Evolutionary conservation across 1,284 basidiomycete species (phyloP).

Genomic region (Golubevia sp.): DNA sequence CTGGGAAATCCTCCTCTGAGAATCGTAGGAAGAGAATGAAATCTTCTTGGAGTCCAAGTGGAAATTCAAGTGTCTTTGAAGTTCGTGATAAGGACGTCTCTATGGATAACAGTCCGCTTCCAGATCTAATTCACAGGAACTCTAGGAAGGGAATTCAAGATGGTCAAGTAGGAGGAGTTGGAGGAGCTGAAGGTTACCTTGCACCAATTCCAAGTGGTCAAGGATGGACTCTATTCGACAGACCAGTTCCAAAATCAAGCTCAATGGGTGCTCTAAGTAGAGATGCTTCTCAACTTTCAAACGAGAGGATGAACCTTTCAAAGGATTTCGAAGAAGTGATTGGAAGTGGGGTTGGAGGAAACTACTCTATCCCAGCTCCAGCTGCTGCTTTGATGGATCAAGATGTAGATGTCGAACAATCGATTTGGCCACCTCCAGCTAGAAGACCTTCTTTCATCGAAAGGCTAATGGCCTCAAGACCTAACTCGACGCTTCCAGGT

Average conservation of each 20-base stretch:
- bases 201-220: constrained; percentile 22
- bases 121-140: too few species aligned
- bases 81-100: too few species aligned
- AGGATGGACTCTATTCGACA: constrained; percentile 24
- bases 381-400: constrained; percentile 6
- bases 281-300: constrained; percentile 9
- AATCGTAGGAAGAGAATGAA: background rate
- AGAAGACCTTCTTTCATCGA: constrained; percentile 31
- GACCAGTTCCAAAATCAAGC: background rate
- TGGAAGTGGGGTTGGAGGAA: constrained; percentile 9
- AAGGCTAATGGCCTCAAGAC: constrained; percentile 13
- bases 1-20: background rate
- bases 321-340: background rate
- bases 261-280: background rate
- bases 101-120: too few species aligned
- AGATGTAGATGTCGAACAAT: constrained; percentile 18
- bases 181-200: too few species aligned
- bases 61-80: too few species aligned
- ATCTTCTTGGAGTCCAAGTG: background rate
- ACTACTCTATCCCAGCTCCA: constrained; percentile 15
- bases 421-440: constrained; percentile 16
- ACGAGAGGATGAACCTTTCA: background rate
- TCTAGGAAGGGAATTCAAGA: too few species aligned
- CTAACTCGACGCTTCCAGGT: background rate
- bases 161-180: background rate